Percentiles rank a stretch among this genome's conserved stretches.
These are phyloP conservation scores for Alternaria ethzedia DNA, from an alignment of 2,329 filamentous ascomycete species.

Conservation along the genomic window DNA sequence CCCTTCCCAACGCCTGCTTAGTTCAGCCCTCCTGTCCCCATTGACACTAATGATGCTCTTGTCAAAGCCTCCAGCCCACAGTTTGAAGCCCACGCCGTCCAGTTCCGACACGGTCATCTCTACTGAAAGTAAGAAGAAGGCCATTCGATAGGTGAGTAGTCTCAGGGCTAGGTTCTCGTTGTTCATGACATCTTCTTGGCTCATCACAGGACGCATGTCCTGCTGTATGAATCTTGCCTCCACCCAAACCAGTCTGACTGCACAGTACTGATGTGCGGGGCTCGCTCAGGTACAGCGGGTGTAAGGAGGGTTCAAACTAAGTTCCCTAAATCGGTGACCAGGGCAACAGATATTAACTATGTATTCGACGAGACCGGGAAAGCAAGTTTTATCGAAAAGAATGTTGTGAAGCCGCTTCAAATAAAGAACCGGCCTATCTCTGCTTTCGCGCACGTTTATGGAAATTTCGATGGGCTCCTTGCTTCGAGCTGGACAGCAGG, in stretches of 20 bases:
- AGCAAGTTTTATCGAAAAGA: neutral
- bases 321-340: neutral
- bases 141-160: neutral
- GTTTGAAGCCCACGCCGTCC: rapidly evolving
- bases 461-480: neutral
- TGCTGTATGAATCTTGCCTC: neutral
- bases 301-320: neutral
- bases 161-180: neutral
- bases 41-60: neutral
- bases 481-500: neutral
- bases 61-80: neutral
- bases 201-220: neutral
- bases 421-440: neutral
- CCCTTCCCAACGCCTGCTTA: neutral
- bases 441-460: neutral
- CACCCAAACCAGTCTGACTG: neutral
- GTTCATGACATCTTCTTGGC: neutral
- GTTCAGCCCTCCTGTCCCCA: neutral
- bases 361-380: neutral
- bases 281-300: neutral
- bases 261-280: neutral
- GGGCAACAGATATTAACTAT: neutral
- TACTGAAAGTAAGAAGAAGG: no score
- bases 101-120: rapidly evolving
- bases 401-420: neutral